A percentile compares a stretch with the other conserved stretches of the same genome.
phyloP scores from a whole-genome alignment of 441 rosid genomes.

The Adansonia rubrostipa region DNA sequence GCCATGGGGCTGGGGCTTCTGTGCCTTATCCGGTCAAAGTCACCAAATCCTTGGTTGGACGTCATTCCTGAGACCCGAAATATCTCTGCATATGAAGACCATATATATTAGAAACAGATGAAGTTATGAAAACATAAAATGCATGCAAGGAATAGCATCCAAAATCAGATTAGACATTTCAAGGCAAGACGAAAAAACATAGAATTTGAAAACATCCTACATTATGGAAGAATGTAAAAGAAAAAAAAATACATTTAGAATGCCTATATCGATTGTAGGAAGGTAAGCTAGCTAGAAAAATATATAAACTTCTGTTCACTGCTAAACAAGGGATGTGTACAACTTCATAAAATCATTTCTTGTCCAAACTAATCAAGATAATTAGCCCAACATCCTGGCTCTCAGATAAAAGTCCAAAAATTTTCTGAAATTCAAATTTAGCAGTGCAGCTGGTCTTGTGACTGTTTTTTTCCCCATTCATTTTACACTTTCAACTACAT shows the following conservation, averaged over 20 bases:
- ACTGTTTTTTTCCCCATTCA: too few relatives aligned
- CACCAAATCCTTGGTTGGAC: constrained; percentile 85
- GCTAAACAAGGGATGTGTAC: not conserved
- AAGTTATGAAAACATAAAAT: not conserved
- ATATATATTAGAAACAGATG: not conserved
- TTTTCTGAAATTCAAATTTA: not conserved
- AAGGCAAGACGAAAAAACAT: not conserved
- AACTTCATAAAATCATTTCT: not conserved
- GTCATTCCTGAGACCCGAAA: constrained; percentile 80
- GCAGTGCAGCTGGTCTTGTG: not conserved
- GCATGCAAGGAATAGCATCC: not conserved
- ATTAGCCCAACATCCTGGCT: not conserved
- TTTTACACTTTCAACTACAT: not conserved
- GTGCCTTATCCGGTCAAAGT: constrained; percentile 80
- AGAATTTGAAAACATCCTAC: not conserved
- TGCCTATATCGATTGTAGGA: not conserved
- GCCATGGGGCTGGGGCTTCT: constrained; percentile 99
- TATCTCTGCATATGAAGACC: constrained; percentile 56
- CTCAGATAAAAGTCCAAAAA: not conserved
- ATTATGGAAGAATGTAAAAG: not conserved
- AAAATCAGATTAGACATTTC: constrained; percentile 1
- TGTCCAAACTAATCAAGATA: not conserved
- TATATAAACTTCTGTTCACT: not conserved
- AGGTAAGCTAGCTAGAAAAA: not conserved
- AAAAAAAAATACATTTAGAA: not conserved